Evolutionary conservation across 2,329 filamentous ascomycete genomes (phyloP).

Genomic region (Alternaria consortialis): DNA sequence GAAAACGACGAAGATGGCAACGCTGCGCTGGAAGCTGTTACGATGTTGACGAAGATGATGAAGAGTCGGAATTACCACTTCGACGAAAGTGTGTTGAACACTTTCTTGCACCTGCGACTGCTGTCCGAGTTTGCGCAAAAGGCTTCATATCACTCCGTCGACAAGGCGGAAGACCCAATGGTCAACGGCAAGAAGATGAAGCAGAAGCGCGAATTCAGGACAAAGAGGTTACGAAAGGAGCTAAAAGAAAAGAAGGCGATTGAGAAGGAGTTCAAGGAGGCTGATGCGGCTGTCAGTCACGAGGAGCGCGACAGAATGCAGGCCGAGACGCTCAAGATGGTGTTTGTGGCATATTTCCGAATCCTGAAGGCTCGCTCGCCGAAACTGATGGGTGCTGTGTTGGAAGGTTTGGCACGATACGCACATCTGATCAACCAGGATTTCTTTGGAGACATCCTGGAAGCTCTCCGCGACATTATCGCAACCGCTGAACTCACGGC

Average conservation of each 20-base stretch:
- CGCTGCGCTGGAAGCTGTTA: slow-evolving; percentile 85
- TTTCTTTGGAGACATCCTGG: slow-evolving; percentile 95
- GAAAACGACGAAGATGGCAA: slow-evolving; percentile 88
- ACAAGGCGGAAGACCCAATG: slow-evolving; percentile 63
- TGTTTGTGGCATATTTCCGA: slow-evolving; percentile 94
- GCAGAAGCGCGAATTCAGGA: slow-evolving; percentile 83
- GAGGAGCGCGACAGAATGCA: slow-evolving; percentile 95
- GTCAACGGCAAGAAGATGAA: slow-evolving; percentile 68
- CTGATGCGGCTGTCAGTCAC: slow-evolving; percentile 88
- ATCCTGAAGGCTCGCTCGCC: slow-evolving; percentile 85
- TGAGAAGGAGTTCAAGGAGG: slow-evolving; percentile 91
- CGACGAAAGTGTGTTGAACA: slow-evolving; percentile 86
- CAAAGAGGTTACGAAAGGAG: slow-evolving; percentile 84
- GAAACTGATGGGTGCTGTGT: slow-evolving; percentile 92
- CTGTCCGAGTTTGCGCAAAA: slow-evolving; percentile 88
- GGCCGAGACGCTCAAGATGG: slow-evolving; percentile 92
- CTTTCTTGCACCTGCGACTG: slow-evolving; percentile 87
- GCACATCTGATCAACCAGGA: slow-evolving; percentile 98
- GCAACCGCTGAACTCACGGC: slow-evolving; percentile 68
- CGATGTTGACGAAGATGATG: slow-evolving; percentile 92
- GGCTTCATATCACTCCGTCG: slow-evolving; percentile 79
- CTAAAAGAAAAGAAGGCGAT: slow-evolving; percentile 86
- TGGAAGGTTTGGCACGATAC: slow-evolving; percentile 93
- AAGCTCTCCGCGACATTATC: slow-evolving; percentile 93
- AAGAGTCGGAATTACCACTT: slow-evolving; percentile 83